Percentiles rank a stretch among this genome's conserved stretches.
These are phyloP conservation scores for Leishmania mexicana DNA, from an alignment of 208 protist species.

Conservation along the genomic window DNA sequence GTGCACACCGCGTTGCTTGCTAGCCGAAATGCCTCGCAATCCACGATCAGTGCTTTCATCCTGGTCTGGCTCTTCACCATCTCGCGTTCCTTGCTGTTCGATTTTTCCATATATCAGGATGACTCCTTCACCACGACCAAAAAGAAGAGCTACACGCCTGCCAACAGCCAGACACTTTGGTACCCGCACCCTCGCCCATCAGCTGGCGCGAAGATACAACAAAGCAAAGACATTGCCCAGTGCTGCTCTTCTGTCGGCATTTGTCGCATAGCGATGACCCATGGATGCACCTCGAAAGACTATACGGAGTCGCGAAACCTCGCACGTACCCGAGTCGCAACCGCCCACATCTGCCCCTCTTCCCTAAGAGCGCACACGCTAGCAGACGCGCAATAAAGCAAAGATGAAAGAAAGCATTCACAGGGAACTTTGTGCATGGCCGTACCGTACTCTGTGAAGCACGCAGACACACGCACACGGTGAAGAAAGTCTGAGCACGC, in stretches of 20 bases:
- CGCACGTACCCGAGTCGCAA: not conserved
- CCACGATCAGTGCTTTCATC: too few species aligned
- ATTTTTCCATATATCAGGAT: not conserved
- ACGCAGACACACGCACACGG: not conserved
- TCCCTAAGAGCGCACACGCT: not conserved
- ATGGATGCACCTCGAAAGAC: not conserved
- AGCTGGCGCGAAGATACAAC: conserved; percentile 2
- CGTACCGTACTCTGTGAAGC: not conserved
- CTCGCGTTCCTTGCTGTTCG: not conserved
- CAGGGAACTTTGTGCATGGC: not conserved
- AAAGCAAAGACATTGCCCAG: not conserved
- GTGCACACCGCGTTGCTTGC: not conserved
- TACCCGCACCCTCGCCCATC: not conserved
- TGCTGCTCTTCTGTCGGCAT: not conserved
- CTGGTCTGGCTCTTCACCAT: not conserved
- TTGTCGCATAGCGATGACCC: not conserved
- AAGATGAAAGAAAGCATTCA: not conserved
- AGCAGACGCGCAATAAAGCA: conserved; percentile 3
- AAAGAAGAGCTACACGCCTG: not conserved
- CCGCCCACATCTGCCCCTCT: not conserved
- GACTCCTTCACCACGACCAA: not conserved
- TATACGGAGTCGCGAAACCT: not conserved
- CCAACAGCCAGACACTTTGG: not conserved
- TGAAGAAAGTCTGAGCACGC: not conserved
- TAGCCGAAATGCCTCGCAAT: not conserved